phyloP scores from a whole-genome alignment of 441 rosid species.

The Gossypium schwendimanii region DNA sequence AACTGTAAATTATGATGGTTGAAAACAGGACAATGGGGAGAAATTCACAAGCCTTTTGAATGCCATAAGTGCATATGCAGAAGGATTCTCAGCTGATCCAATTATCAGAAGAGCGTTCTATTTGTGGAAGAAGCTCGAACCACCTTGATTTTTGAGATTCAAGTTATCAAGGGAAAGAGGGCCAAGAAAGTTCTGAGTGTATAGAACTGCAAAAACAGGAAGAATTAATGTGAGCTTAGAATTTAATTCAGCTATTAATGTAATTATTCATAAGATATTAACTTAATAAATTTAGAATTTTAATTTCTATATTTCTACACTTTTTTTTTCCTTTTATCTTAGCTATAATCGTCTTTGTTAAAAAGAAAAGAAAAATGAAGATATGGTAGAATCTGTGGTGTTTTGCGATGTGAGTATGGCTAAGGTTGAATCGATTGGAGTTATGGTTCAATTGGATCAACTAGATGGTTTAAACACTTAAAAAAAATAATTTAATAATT shows the following conservation, averaged over 20 bases:
- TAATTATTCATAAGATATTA: not conserved
- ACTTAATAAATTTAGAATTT: not conserved
- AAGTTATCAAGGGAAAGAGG: not conserved
- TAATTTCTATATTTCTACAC: not conserved
- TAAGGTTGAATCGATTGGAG: not conserved
- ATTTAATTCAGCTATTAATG: not conserved
- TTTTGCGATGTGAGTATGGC: not conserved
- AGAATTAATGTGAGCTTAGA: not conserved
- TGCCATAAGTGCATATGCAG: conserved; percentile 78
- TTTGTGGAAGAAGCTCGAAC: conserved; percentile 7
- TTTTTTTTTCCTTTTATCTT: too few species aligned
- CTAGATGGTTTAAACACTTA: not conserved
- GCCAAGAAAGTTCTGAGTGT: not conserved
- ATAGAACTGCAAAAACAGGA: not conserved
- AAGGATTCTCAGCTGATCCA: conserved; percentile 81
- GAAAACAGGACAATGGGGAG: conserved; percentile 71
- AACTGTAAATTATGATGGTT: conserved; percentile 5
- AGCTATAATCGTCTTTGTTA: not conserved
- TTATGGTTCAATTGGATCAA: not conserved
- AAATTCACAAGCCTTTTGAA: conserved; percentile 60
- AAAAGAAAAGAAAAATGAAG: not conserved
- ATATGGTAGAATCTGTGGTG: too few species aligned
- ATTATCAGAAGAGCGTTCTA: conserved; percentile 44
- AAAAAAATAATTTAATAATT: too few species aligned
- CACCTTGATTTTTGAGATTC: not conserved